These are phyloP conservation scores for Citrus unshiu DNA, from an alignment of 345 rosid species.

Conservation along the genomic window DNA sequence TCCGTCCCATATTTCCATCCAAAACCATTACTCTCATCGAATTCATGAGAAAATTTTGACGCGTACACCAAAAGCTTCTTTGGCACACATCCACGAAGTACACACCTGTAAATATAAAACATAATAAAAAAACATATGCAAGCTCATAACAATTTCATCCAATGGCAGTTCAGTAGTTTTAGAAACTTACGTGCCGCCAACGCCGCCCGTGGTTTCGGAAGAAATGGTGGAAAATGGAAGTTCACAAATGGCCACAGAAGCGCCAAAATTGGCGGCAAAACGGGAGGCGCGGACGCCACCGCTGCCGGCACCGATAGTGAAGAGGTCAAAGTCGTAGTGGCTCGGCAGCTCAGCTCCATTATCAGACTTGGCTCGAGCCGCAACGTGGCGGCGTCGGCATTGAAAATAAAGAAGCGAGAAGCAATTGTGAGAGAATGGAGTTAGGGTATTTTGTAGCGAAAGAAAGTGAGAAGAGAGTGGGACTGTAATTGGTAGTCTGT, in stretches of 20 bases:
- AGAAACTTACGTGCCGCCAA: constrained; percentile 87
- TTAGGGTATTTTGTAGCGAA: constrained; percentile 34
- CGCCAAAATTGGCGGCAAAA: constrained; percentile 81
- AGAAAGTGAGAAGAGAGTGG: constrained; percentile 24
- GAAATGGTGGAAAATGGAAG: constrained; percentile 90
- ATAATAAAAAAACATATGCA: neutral
- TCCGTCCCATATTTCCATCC: constrained; percentile 84
- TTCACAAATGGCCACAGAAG: constrained; percentile 90
- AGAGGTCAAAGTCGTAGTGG: constrained; percentile 84
- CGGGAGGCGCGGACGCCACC: constrained; percentile 98
- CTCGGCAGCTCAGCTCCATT: constrained; percentile 61
- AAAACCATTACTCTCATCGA: constrained; percentile 88
- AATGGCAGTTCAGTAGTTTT: neutral
- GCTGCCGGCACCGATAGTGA: constrained; percentile 95
- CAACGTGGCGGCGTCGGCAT: constrained; percentile 31
- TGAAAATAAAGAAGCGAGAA: constrained; percentile 22
- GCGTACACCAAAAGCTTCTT: constrained; percentile 87
- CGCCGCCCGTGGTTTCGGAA: constrained; percentile 88
- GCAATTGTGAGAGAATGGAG: constrained; percentile 16
- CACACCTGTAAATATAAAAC: constrained; percentile 49
- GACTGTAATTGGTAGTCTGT: constrained; percentile 32
- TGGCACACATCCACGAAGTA: constrained; percentile 97
- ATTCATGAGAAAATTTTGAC: constrained; percentile 84
- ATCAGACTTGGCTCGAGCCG: constrained; percentile 44
- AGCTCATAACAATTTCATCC: neutral